Percentiles rank a stretch among this genome's conserved stretches.
Conservation (phyloP, 495 filamentous ascomycete genomes). For the Pseudoneurospora amorphoporcata region DNA sequence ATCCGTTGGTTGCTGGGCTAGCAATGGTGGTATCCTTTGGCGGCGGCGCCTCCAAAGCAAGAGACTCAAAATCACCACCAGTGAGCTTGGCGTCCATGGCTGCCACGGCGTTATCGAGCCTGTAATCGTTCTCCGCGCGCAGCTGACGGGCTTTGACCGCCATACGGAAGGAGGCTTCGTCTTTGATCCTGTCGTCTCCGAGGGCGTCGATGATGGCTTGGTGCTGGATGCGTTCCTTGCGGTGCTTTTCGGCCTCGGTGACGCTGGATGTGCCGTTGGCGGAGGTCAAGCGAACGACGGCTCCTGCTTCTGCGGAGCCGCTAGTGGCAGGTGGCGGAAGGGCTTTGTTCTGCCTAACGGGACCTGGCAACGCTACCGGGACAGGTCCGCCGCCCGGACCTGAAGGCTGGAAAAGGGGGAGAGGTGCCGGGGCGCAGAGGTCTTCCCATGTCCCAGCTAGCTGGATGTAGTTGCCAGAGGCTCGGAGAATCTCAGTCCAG, state of each 20-base stretch:
- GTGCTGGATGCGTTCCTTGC: constrained; percentile 46
- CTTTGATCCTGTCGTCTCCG: constrained; percentile 52
- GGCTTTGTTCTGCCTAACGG: not conserved
- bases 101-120: constrained; percentile 20
- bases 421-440: constrained; percentile 57
- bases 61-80: not conserved
- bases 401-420: constrained; percentile 28
- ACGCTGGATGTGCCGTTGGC: not conserved
- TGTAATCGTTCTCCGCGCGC: constrained; percentile 40
- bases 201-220: constrained; percentile 56
- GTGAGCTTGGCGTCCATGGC: constrained; percentile 8
- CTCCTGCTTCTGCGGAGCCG: not conserved
- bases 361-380: constrained; percentile 2
- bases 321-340: not conserved
- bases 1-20: constrained; percentile 11
- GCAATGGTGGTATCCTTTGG: not conserved
- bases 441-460: constrained; percentile 54
- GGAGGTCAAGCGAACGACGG: not conserved
- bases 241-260: constrained; percentile 35
- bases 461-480: constrained; percentile 53
- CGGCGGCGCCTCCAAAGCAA: not conserved
- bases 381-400: constrained; percentile 1
- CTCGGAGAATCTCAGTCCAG: constrained; percentile 66
- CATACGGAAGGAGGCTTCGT: constrained; percentile 51
- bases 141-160: constrained; percentile 50